Conservation (phyloP, 164 flowering plant species). For the grape (Vitis vinifera) region DNA sequence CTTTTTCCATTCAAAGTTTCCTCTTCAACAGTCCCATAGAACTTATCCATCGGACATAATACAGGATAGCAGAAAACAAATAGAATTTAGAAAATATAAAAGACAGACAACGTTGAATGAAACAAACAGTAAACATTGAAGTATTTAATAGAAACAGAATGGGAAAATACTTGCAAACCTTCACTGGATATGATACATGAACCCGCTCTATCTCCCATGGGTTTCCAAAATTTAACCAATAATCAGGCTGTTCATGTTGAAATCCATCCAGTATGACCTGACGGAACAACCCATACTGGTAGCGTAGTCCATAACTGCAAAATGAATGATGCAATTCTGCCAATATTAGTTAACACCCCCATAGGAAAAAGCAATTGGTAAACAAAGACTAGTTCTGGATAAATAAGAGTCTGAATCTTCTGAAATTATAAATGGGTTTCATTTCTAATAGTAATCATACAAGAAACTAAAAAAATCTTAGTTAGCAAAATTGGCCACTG, state of each 20-base stretch:
- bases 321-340: constrained; percentile 6
- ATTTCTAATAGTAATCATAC: not conserved
- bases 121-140: not conserved
- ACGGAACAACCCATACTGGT: constrained; percentile 59
- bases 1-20: constrained; percentile 41
- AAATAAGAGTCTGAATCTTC: not conserved
- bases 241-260: constrained; percentile 66
- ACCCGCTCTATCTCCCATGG: constrained; percentile 69
- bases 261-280: constrained; percentile 56
- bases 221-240: constrained; percentile 64
- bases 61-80: not conserved
- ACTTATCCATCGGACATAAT: constrained; percentile 27
- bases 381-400: not conserved
- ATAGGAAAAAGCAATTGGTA: not conserved
- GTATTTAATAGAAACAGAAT: constrained; percentile 3
- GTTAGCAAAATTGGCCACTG: not conserved
- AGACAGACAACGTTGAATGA: not conserved
- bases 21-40: constrained; percentile 58
- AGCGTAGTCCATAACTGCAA: constrained; percentile 60
- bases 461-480: not conserved
- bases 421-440: not conserved
- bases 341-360: not conserved
- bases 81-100: not conserved
- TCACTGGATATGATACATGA: constrained; percentile 56
- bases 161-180: constrained; percentile 34